Base-by-base conservation (phyloP, 2,329 filamentous ascomycete genomes). In the Pseudogymnoascus sp. region DNA sequence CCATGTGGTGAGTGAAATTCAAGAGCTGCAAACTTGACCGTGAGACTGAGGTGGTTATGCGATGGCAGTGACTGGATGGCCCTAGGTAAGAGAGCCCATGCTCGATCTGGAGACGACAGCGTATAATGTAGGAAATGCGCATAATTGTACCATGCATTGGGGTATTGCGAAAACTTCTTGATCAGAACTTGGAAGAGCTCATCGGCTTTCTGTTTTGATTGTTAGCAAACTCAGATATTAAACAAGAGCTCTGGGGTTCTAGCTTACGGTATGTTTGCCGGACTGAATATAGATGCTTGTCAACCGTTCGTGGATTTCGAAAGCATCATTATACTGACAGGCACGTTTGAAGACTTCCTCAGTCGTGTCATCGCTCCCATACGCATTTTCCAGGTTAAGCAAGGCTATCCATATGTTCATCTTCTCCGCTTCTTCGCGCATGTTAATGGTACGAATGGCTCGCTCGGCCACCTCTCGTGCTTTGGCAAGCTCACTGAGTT, bases 281-380 rank as follows among this genome's bases (percentile, higher is more conserved):
- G 92, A 92, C 73, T 95, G 90, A 69, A 98, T 96, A 78, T 96
- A 97, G 74, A 97, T 97, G 77, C 90, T 96, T 64, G 90, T 89
- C 72, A 98, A 82, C 66, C 91, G 87, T 77, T 96, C 89, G 75
- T 96, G 88, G 66, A 98, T 88, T 72, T 96, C 91, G 68, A 93
- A 88, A 60, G 90, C 84, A 72, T 98, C 93, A 73, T 97, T 97
- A 78, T 96, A 93, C 76, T 96, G 89, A 75, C 91, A 96, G 1
- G 95, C 93, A 62, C 91, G 87, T 79, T 90, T 93, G 81, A 99
- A 98, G 6, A 92, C 86, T 31, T 90, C 87, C 16, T 96, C 90
- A 1, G 96, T 81, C 0, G 84, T 88, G 64, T 95, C 90, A 64
- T 95, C 89, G 68, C 84, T 90, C 65, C 91, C 91, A 73, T 96